A percentile compares a stretch with the other conserved stretches of the same genome.
phyloP scores from a whole-genome alignment of 352 stramenopile species.

The Pythium biforme region DNA sequence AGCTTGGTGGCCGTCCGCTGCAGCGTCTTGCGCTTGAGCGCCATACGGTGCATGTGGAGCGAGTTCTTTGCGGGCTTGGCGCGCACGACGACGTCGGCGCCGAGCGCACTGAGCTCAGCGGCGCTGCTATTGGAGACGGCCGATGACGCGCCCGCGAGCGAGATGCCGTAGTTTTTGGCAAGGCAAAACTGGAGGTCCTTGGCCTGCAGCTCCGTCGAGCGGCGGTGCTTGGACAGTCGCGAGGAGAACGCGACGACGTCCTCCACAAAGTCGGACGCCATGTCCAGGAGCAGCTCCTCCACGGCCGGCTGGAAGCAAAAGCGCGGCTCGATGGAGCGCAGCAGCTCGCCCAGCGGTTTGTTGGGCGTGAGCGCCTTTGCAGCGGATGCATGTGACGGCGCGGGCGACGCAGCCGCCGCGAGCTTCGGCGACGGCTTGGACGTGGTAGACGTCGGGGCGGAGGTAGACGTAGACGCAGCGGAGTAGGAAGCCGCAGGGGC shows the following conservation, averaged over 20 bases:
- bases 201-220: constrained; percentile 66
- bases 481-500: constrained; percentile 3
- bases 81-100: constrained; percentile 56
- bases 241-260: constrained; percentile 72
- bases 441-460: not conserved
- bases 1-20: constrained; percentile 52
- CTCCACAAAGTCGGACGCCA: constrained; percentile 77
- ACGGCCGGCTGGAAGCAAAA: constrained; percentile 77
- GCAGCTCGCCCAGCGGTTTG: constrained; percentile 61
- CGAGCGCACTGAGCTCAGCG: constrained; percentile 44
- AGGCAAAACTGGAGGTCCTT: constrained; percentile 81
- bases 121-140: not conserved
- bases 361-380: constrained; percentile 66
- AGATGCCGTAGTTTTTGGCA: constrained; percentile 86
- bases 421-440: constrained; percentile 7
- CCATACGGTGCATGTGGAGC: constrained; percentile 80
- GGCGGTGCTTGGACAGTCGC: constrained; percentile 69
- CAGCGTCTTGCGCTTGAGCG: constrained; percentile 71
- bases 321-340: constrained; percentile 68
- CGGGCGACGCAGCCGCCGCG: constrained; percentile 38
- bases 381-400: constrained; percentile 28
- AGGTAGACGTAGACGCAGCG: not conserved
- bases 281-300: constrained; percentile 79
- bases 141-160: constrained; percentile 42
- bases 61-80: constrained; percentile 68